Base-by-base conservation (phyloP, 78 protist species). In the Paulinella micropora region DNA sequence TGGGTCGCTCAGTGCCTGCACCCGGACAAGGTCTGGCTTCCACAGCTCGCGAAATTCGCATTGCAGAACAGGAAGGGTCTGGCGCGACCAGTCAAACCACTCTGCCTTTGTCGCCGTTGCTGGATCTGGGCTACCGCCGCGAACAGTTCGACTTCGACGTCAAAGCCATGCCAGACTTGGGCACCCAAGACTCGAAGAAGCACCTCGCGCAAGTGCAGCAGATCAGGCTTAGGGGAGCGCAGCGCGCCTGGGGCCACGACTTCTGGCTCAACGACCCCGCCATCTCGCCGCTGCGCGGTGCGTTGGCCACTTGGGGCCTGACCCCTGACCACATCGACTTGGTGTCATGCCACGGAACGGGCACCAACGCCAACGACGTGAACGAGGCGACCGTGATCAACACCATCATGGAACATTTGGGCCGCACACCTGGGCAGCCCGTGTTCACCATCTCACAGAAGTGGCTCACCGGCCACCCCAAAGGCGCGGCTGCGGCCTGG, bases 401-500 rank as follows among this genome's bases (percentile, higher is more conserved):
- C 67, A 3, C 2, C 34, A 91, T 86, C 82, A 1, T 93, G 39
- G 90, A 3, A 2, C 92, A 93, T 34, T 87, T 93, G 31, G 94
- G 94, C n/a, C 85, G 94, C 31, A 0, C 90, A 15, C 15, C 0
- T 34, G 94, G 94, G 37, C 89, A 93, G 89, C 83, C 83, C 35
- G 40, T 90, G 69, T 41, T 38, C 64, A 79, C 88, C 1, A 73
- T 93, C 37, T 88, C 28, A 87, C 94, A 93, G 37, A 93, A 93
- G 88, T 89, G 79, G 41, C 92, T 93, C 37, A 93, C 94, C 37
- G 92, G 91, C 39, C 92, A 91, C 83, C 93, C 93, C 26, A 93
- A 89, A 90, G 94, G 92, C 34, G 92, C 94, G 1, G 94, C 94
- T 2, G 91, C 90, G 1, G 92, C 93, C 1, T 93, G 94, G 94